These are phyloP conservation scores for Sphaerostilbella broomeana DNA, from an alignment of 2,329 filamentous ascomycete species.

Conservation along the genomic window DNA sequence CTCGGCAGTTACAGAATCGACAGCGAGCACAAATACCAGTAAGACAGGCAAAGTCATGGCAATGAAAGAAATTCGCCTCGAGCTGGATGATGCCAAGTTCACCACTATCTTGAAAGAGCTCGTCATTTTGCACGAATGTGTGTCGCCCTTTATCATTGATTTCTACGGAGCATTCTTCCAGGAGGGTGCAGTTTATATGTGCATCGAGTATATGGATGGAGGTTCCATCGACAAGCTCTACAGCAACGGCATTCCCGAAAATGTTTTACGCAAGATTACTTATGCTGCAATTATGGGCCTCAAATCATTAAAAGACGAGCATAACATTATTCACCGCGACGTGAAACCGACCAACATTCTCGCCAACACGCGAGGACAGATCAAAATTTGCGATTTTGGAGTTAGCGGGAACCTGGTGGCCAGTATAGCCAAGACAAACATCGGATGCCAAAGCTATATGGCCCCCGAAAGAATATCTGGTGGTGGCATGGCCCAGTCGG, in stretches of 20 bases:
- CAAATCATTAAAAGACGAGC: slow-evolving; percentile 90
- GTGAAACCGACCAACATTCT: slow-evolving; percentile 99
- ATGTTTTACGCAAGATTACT: slow-evolving; percentile 82
- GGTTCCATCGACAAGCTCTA: slow-evolving; percentile 97
- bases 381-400: slow-evolving; percentile 98
- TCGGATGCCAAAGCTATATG: slow-evolving; percentile 99
- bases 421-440: slow-evolving; percentile 97
- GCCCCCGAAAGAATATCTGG: slow-evolving; percentile 91
- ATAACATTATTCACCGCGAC: slow-evolving; percentile 98
- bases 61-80: slow-evolving; percentile 97
- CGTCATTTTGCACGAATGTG: slow-evolving; percentile 88
- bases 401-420: slow-evolving; percentile 95
- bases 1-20: slow-evolving; percentile 25
- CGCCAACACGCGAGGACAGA: slow-evolving; percentile 78
- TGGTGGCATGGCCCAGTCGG: slow-evolving; percentile 66
- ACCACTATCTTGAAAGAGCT: slow-evolving; percentile 96
- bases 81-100: slow-evolving; percentile 95
- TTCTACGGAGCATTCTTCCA: slow-evolving; percentile 99
- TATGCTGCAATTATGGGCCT: slow-evolving; percentile 84
- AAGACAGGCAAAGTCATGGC: slow-evolving; percentile 83
- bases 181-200: slow-evolving; percentile 97
- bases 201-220: slow-evolving; percentile 98
- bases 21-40: slow-evolving; percentile 28
- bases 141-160: slow-evolving; percentile 95
- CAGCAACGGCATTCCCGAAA: slow-evolving; percentile 80